A percentile compares a stretch with the other conserved stretches of the same genome.
Evolutionary conservation across 2,329 filamentous ascomycete genomes (phyloP).

Genomic region (Trichophyton schoenleinii): DNA sequence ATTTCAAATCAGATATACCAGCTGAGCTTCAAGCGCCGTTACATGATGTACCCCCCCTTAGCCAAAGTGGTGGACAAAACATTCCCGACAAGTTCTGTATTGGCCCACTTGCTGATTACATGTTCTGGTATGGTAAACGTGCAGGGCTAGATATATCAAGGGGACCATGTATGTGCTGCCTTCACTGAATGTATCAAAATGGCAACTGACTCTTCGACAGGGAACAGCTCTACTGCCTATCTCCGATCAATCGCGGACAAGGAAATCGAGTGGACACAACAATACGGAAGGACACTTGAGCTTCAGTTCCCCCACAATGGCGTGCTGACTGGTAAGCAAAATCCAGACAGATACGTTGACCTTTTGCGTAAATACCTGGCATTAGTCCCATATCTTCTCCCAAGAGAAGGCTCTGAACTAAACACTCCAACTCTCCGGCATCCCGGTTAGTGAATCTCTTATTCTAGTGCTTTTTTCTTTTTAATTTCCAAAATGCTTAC

Average conservation of each 20-base stretch:
- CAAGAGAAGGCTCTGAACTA: background rate
- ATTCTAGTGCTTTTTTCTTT: too few relatives aligned
- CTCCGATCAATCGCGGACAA: slow-evolving; percentile 7
- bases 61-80: slow-evolving; percentile 11
- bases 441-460: slow-evolving; percentile 7
- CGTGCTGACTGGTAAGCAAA: slow-evolving; percentile 6
- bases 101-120: slow-evolving; percentile 12
- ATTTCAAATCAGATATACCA: slow-evolving; percentile 9
- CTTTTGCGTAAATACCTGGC: slow-evolving; percentile 11
- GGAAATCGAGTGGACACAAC: slow-evolving; percentile 9
- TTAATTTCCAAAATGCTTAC: too few relatives aligned
- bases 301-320: slow-evolving; percentile 9
- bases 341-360: slow-evolving; percentile 5
- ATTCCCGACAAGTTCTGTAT: slow-evolving; percentile 11
- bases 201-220: background rate
- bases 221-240: slow-evolving; percentile 7
- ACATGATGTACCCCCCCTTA: slow-evolving; percentile 6
- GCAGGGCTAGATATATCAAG: slow-evolving; percentile 9
- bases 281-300: slow-evolving; percentile 9
- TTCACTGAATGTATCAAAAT: background rate
- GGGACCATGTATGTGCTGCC: slow-evolving; percentile 8
- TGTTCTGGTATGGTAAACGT: slow-evolving; percentile 12
- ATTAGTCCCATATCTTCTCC: slow-evolving; percentile 10
- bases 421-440: slow-evolving; percentile 13
- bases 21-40: slow-evolving; percentile 13